phyloP scores from a whole-genome alignment of 208 protist species.

The Acanthamoeba castellanii region DNA sequence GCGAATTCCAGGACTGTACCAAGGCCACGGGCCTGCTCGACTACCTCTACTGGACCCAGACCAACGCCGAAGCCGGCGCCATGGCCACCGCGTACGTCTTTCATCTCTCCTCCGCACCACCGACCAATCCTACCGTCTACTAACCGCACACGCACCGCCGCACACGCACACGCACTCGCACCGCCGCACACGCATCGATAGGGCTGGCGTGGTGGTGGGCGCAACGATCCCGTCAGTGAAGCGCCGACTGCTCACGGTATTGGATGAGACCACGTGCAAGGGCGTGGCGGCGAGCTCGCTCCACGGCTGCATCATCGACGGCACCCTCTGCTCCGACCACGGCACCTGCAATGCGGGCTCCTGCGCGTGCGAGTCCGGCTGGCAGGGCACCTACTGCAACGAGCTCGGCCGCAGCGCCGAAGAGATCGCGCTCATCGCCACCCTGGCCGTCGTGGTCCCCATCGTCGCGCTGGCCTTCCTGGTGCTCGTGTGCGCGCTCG shows the following conservation, averaged over 20 bases:
- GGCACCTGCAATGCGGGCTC: neutral
- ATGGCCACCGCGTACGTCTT: neutral
- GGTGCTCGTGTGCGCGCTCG: neutral
- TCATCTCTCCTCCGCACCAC: neutral
- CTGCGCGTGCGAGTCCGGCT: neutral
- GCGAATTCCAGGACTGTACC: neutral
- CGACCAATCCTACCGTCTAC: too few species aligned
- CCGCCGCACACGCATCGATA: neutral
- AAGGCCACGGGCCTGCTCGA: neutral
- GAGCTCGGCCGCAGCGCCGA: neutral
- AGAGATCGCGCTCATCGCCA: neutral
- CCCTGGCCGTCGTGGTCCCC: neutral
- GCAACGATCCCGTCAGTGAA: neutral
- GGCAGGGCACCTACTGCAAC: slow-evolving; percentile 1
- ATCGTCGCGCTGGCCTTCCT: neutral
- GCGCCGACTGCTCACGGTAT: neutral
- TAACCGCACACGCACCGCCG: neutral
- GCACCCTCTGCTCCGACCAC: slow-evolving; percentile 11
- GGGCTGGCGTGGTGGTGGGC: neutral
- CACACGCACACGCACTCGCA: neutral
- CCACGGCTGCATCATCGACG: neutral
- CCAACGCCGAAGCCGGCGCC: neutral
- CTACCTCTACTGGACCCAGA: slow-evolving; percentile 49
- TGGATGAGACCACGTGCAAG: neutral
- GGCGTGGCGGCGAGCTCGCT: slow-evolving; percentile 14